Evolutionary conservation across 768 basidiomycete genomes (phyloP).

Genomic region (Cubamyces sp.): DNA sequence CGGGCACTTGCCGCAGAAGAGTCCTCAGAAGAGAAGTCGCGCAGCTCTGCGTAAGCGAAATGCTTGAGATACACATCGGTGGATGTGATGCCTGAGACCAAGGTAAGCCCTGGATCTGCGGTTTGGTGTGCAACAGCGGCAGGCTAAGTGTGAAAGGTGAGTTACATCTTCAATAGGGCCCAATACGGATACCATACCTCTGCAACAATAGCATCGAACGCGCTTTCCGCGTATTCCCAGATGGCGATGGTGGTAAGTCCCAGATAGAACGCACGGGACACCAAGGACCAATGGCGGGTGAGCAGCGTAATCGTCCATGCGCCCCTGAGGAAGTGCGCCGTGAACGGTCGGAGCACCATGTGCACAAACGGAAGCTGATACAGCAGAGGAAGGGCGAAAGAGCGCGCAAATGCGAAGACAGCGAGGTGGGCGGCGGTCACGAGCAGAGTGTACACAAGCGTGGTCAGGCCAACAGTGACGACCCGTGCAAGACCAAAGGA

Average conservation of each 20-base stretch:
- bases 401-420: constrained; percentile 52
- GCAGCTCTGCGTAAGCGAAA: constrained; percentile 70
- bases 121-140: constrained; percentile 48
- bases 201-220: constrained; percentile 63
- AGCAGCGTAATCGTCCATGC: constrained; percentile 58
- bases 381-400: constrained; percentile 53
- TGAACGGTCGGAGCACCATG: constrained; percentile 58
- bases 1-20: constrained; percentile 45
- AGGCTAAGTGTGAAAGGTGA: constrained; percentile 40
- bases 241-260: constrained; percentile 53
- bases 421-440: constrained; percentile 48
- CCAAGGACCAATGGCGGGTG: constrained; percentile 46
- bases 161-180: background rate
- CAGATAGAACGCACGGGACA: constrained; percentile 53
- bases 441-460: constrained; percentile 27
- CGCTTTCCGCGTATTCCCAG: constrained; percentile 66
- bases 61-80: constrained; percentile 54
- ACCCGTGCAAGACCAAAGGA: constrained; percentile 27
- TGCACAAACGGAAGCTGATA: constrained; percentile 58
- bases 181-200: constrained; percentile 45
- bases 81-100: constrained; percentile 69
- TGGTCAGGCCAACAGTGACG: constrained; percentile 21
- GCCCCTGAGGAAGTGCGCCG: constrained; percentile 64
- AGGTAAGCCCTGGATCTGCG: constrained; percentile 55
- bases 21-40: constrained; percentile 49